Evolutionary conservation across 2,329 filamentous ascomycete species (phyloP).

Genomic region (Coniochaeta sp.): DNA sequence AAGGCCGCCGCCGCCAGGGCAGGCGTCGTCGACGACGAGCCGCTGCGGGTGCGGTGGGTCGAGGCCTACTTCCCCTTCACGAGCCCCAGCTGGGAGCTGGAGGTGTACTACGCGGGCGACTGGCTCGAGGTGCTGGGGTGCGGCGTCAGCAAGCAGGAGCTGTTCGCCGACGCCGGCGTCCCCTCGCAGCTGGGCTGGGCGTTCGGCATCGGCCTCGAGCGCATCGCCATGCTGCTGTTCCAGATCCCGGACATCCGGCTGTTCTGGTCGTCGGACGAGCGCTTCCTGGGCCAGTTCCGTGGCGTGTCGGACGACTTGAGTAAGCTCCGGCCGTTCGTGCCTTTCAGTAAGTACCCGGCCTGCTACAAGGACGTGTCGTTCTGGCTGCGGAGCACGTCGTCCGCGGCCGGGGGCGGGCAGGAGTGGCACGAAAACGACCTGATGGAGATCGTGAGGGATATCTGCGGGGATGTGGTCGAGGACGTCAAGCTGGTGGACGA

Average conservation of each 20-base stretch:
- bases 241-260: constrained; percentile 92
- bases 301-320: constrained; percentile 46
- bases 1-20: constrained; percentile 52
- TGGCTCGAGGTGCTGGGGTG: constrained; percentile 97
- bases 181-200: constrained; percentile 82
- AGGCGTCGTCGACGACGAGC: constrained; percentile 49
- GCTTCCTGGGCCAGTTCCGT: constrained; percentile 82
- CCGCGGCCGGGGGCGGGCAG: constrained; percentile 37
- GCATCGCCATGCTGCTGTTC: constrained; percentile 96
- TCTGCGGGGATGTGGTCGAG: constrained; percentile 79
- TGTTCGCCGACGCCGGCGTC: constrained; percentile 71
- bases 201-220: constrained; percentile 88
- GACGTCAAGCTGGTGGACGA: constrained; percentile 79
- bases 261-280: constrained; percentile 83
- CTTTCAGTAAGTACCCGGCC: constrained; percentile 86
- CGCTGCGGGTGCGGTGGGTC: constrained; percentile 84
- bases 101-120: constrained; percentile 88
- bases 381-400: constrained; percentile 56
- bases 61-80: constrained; percentile 98
- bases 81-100: constrained; percentile 89
- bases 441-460: constrained; percentile 86
- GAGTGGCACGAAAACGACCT: constrained; percentile 90
- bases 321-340: constrained; percentile 58
- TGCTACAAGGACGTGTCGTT: constrained; percentile 93
- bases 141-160: constrained; percentile 77